Conservation (phyloP, 495 filamentous ascomycete genomes). For the Arthonia radiata region DNA sequence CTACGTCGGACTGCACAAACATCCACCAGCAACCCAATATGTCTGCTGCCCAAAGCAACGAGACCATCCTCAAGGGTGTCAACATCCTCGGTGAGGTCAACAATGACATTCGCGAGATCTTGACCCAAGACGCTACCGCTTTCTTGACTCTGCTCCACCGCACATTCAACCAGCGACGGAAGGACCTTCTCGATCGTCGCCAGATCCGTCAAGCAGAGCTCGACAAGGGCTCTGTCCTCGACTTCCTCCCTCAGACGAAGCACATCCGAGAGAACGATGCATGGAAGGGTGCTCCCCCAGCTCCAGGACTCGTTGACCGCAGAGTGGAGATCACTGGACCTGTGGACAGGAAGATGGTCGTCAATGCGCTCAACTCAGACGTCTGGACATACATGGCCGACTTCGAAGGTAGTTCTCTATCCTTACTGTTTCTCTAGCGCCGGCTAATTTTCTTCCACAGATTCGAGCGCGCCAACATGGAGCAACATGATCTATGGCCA, state of each 20-base stretch:
- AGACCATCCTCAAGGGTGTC: constrained; percentile 66
- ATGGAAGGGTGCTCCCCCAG: constrained; percentile 86
- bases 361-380: constrained; percentile 89
- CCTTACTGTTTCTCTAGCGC: neutral
- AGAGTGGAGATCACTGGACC: constrained; percentile 98
- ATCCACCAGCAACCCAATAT: too few species aligned
- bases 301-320: constrained; percentile 79
- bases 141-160: constrained; percentile 89
- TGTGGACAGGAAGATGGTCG: constrained; percentile 97
- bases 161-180: constrained; percentile 77
- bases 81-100: constrained; percentile 54
- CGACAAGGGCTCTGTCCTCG: constrained; percentile 71
- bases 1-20: too few species aligned
- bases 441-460: constrained; percentile 17
- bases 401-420: constrained; percentile 52
- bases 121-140: constrained; percentile 71
- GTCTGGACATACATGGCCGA: constrained; percentile 99
- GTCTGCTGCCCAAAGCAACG: too few species aligned
- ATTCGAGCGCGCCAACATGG: constrained; percentile 94
- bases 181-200: constrained; percentile 69
- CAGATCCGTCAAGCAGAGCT: constrained; percentile 76
- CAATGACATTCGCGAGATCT: constrained; percentile 65
- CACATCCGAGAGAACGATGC: constrained; percentile 84
- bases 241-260: constrained; percentile 90
- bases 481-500: constrained; percentile 99